Evolutionary conservation across 2,329 filamentous ascomycete species (phyloP).

Genomic region (Exophiala sideris): DNA sequence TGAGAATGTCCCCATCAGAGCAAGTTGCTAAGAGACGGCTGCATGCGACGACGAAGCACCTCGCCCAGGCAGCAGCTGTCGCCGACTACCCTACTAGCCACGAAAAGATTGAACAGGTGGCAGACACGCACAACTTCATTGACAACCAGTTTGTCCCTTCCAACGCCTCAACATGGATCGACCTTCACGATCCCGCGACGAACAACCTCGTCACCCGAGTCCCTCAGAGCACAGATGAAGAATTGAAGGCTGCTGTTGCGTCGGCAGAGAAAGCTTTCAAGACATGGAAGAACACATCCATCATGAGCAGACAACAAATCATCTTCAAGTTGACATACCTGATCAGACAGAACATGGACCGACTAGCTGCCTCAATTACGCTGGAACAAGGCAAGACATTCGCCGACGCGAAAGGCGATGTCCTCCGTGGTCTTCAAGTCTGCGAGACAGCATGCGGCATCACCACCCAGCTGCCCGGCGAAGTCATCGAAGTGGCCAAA

Average conservation of each 20-base stretch:
- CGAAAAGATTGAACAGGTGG: conserved; percentile 52
- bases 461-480: conserved; percentile 62
- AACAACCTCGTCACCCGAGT: conserved; percentile 65
- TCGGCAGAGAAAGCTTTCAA: conserved; percentile 63
- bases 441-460: conserved; percentile 66
- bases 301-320: conserved; percentile 60
- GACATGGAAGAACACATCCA: conserved; percentile 57
- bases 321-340: conserved; percentile 64
- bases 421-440: conserved; percentile 63
- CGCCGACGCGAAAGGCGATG: conserved; percentile 64
- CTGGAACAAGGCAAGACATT: conserved; percentile 68
- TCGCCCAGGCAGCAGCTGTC: conserved; percentile 50
- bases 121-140: conserved; percentile 61
- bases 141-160: conserved; percentile 62
- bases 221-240: conserved; percentile 62
- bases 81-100: conserved; percentile 57
- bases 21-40: conserved; percentile 34
- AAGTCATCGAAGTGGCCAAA: conserved; percentile 67
- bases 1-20: conserved; percentile 27
- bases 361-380: conserved; percentile 62
- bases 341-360: conserved; percentile 64
- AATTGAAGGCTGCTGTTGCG: conserved; percentile 59
- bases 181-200: conserved; percentile 62
- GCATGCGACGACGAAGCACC: conserved; percentile 55
- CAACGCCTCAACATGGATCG: conserved; percentile 59